Evolutionary conservation across 257 asterid genomes (phyloP).

Genomic region (Solanum gandarillasii): DNA sequence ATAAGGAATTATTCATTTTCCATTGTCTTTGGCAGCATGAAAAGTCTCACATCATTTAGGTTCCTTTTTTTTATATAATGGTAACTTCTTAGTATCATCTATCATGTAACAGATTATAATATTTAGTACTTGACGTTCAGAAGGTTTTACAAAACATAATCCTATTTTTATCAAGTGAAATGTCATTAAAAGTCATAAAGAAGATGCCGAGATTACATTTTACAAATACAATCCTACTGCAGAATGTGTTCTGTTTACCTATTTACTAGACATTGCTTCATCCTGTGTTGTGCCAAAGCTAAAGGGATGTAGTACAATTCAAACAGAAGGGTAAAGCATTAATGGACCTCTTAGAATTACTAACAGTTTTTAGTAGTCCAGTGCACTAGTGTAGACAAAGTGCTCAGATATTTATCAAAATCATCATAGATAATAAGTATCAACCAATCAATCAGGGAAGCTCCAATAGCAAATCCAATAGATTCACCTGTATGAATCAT

Average conservation of each 20-base stretch:
- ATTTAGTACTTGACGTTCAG: not conserved
- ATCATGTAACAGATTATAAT: not conserved
- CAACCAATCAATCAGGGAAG: not conserved
- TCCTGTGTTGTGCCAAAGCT: not conserved
- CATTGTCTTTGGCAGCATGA: not conserved
- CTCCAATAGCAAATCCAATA: not conserved
- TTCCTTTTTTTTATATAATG: not conserved
- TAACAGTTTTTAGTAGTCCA: not conserved
- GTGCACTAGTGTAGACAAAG: not conserved
- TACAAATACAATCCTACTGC: not conserved
- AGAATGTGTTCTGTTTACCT: not conserved
- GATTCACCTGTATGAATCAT: not conserved
- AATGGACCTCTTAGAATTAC: not conserved
- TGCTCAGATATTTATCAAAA: not conserved
- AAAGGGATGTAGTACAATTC: not conserved
- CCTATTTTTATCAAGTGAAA: not conserved
- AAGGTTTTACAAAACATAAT: not conserved
- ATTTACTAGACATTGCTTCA: not conserved
- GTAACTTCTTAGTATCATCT: not conserved
- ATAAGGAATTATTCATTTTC: not conserved
- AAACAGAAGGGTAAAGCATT: not conserved
- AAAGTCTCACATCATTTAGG: not conserved
- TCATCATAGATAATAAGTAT: not conserved
- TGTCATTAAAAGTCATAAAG: not conserved
- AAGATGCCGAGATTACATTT: not conserved